A percentile compares a stretch with the other conserved stretches of the same genome.
These are phyloP conservation scores for Cyclanthera cordifolia DNA, from an alignment of 306 rosid genomes.

Conservation along the genomic window DNA sequence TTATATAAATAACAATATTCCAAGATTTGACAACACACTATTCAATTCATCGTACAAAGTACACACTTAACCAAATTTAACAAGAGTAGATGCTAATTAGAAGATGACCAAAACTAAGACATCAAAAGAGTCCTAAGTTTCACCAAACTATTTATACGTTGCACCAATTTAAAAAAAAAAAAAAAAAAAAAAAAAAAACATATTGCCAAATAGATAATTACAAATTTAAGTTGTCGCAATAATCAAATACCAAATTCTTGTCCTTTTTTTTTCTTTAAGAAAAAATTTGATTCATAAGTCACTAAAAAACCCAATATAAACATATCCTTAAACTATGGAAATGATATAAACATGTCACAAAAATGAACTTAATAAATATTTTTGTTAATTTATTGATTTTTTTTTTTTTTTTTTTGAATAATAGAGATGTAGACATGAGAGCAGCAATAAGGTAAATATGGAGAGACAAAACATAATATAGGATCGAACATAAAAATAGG, in stretches of 20 bases:
- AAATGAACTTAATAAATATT: not conserved
- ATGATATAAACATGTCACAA: not conserved
- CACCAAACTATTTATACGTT: not conserved
- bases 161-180: not conserved
- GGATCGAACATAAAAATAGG: not conserved
- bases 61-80: not conserved
- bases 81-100: not conserved
- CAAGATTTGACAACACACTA: not conserved
- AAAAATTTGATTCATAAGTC: too few relatives aligned
- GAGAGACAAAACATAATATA: not conserved
- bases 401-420: too few relatives aligned
- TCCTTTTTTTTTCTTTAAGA: too few relatives aligned
- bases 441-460: not conserved
- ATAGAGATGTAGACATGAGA: not conserved
- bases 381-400: too few relatives aligned
- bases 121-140: not conserved
- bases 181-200: not conserved
- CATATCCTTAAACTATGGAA: too few relatives aligned
- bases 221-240: not conserved
- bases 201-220: not conserved
- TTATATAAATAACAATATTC: not conserved
- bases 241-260: not conserved
- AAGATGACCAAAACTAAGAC: not conserved
- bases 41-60: not conserved
- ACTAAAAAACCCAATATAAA: too few relatives aligned